Percentiles rank a stretch among this genome's conserved stretches.
phyloP scores from a whole-genome alignment of 2,329 filamentous ascomycete species.

The Penicillium janthinellum region DNA sequence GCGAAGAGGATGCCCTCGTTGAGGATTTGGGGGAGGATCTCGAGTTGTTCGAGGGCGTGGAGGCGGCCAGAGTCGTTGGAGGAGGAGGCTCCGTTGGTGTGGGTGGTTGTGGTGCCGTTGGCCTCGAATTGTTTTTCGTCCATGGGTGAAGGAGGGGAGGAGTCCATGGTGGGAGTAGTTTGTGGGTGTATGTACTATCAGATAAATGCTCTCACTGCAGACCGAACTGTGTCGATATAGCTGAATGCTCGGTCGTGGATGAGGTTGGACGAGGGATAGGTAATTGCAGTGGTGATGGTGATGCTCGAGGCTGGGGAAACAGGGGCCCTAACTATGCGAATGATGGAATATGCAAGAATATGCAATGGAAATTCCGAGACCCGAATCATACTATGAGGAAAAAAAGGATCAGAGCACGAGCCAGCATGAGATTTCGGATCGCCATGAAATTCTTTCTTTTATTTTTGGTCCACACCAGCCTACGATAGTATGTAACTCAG shows the following conservation, averaged over 20 bases:
- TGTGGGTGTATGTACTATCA: too few relatives aligned
- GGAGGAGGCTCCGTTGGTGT: neutral
- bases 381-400: neutral
- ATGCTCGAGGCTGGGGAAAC: neutral
- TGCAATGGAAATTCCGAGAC: neutral
- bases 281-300: neutral
- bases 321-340: neutral
- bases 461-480: neutral
- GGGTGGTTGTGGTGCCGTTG: neutral
- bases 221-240: too few relatives aligned
- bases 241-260: neutral
- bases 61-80: slow-evolving; percentile 25
- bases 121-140: slow-evolving; percentile 21
- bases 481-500: too few relatives aligned
- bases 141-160: slow-evolving; percentile 22
- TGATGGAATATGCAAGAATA: too few relatives aligned
- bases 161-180: slow-evolving; percentile 15
- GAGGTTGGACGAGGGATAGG: neutral
- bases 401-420: neutral
- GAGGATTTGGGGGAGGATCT: slow-evolving; percentile 40
- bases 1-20: slow-evolving; percentile 40
- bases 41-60: slow-evolving; percentile 35
- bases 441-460: neutral
- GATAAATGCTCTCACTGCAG: too few relatives aligned
- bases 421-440: neutral